Evolutionary conservation across 192 early-diverging fungal genomes (phyloP), one percentile per base, ranked within the genome.

Genomic region (Kappamyces sp.): DNA sequence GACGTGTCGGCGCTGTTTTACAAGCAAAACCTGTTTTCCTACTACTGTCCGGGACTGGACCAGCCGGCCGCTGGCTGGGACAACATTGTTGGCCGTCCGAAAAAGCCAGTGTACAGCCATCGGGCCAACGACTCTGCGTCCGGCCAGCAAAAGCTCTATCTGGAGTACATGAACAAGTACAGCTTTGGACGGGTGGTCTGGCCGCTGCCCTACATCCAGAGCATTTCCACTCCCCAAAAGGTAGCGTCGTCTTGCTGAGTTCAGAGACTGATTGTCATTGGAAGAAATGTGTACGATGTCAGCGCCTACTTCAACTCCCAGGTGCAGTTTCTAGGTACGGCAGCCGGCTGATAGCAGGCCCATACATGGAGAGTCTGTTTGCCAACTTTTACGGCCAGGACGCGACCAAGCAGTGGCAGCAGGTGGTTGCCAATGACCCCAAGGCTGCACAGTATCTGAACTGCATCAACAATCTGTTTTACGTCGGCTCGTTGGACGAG

Each of bases 391-490:
- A 51, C 29, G 78, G 78, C 22, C 59, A 52, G 32, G 72, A 78
- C 53, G 70, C 66, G 15, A 76, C 71, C 2, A 47, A 38, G 35
- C 50, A 45, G 12, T 74, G 66, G 61, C 4, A 8, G 8, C 9
- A 63, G 3, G 43, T 70, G 45, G 29, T 14, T 2, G 47, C 32
- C 4, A 35, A n/a, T 29, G 62, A 67, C 33, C 55, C 58, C 36
- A 50, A 45, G 2, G 42, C 59, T 36, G 55, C 41, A 12, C 22
- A 22, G 4, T 8, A 29, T 5, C 41, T 34, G 31, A 65, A 59
- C 66, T 97, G 94, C 73, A 69, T 97, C 36, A 78, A 94, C 45
- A 79, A 79, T 47, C 66, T 87, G 40, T 97, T 94, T 63, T 92
- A 88, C 48, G 71, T 89, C 11, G 94, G 93, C 8, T 66, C 72